Evolutionary conservation across 2,329 filamentous ascomycete species (phyloP).

Genomic region (Beauveria bassiana): DNA sequence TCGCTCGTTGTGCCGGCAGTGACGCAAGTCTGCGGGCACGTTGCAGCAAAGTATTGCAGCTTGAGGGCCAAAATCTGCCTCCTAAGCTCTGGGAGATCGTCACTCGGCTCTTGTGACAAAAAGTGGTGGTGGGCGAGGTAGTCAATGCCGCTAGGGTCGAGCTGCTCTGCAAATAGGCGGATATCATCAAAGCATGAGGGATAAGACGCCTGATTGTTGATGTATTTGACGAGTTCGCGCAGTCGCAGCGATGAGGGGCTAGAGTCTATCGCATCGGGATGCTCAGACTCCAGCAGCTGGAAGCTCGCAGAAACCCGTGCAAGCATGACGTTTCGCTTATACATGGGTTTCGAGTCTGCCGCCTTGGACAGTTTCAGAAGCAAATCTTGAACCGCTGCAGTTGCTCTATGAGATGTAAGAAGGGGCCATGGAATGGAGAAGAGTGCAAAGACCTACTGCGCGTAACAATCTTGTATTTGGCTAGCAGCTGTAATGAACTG

Average conservation of each 20-base stretch:
- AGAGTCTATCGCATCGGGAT: slow-evolving; percentile 21
- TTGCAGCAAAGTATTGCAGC: slow-evolving; percentile 37
- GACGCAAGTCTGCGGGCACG: slow-evolving; percentile 21
- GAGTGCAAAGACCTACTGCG: slow-evolving; percentile 22
- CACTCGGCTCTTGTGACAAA: slow-evolving; percentile 23
- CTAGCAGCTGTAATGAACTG: slow-evolving; percentile 31
- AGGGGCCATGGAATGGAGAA: background rate
- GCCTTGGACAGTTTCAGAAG: slow-evolving; percentile 24
- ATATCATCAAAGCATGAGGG: slow-evolving; percentile 40
- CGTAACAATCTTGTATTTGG: slow-evolving; percentile 22
- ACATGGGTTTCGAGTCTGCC: slow-evolving; percentile 28
- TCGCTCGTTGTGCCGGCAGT: background rate
- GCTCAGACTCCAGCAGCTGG: slow-evolving; percentile 22
- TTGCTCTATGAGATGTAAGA: slow-evolving; percentile 19
- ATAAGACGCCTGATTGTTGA: slow-evolving; percentile 28
- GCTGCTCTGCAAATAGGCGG: slow-evolving; percentile 34
- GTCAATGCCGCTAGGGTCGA: slow-evolving; percentile 33
- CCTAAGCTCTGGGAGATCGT: slow-evolving; percentile 18
- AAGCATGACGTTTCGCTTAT: slow-evolving; percentile 31
- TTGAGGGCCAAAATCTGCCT: slow-evolving; percentile 32
- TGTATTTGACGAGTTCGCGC: slow-evolving; percentile 27
- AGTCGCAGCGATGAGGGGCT: slow-evolving; percentile 24
- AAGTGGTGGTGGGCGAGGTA: slow-evolving; percentile 31
- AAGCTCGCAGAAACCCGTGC: slow-evolving; percentile 32
- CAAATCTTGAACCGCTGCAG: slow-evolving; percentile 21